Conservation (phyloP, 2,329 filamentous ascomycete species). For the Paracorniculantispora psalliotae region DNA sequence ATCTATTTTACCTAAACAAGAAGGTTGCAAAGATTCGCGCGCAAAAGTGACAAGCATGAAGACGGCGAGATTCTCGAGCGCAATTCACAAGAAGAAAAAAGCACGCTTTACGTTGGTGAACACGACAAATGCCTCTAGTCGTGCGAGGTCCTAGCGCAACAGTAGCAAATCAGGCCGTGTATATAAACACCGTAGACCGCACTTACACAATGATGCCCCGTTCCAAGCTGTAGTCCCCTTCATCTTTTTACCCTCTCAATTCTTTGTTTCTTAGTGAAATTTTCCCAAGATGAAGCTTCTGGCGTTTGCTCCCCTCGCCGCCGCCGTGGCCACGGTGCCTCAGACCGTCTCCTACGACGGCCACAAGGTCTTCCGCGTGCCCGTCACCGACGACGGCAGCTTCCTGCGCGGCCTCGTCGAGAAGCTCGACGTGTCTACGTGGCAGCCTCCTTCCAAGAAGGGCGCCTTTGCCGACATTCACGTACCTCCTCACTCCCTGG, state of each 20-base stretch:
- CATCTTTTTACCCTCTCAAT: no score
- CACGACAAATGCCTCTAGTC: not conserved
- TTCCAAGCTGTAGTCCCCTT: no score
- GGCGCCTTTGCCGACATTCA: constrained; percentile 36
- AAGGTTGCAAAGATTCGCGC: not conserved
- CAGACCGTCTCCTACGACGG: constrained; percentile 34
- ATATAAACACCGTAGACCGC: no score
- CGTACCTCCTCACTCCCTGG: constrained; percentile 31
- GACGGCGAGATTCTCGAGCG: not conserved
- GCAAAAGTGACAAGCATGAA: not conserved
- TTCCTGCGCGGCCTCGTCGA: constrained; percentile 30
- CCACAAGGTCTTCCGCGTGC: constrained; percentile 41
- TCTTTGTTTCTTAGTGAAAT: no score
- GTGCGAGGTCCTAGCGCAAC: not conserved
- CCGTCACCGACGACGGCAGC: constrained; percentile 26
- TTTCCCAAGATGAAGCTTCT: constrained; percentile 10
- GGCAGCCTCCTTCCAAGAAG: constrained; percentile 32
- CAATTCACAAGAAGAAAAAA: not conserved
- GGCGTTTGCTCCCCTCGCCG: not conserved
- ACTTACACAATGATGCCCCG: no score
- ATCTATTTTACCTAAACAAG: not conserved
- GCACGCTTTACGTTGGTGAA: not conserved
- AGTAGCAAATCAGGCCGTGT: no score
- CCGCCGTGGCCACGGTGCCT: constrained; percentile 13
- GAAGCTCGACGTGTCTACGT: constrained; percentile 31